Base-by-base conservation (phyloP, 2,329 filamentous ascomycete species). In the Herpotrichia juniperi region DNA sequence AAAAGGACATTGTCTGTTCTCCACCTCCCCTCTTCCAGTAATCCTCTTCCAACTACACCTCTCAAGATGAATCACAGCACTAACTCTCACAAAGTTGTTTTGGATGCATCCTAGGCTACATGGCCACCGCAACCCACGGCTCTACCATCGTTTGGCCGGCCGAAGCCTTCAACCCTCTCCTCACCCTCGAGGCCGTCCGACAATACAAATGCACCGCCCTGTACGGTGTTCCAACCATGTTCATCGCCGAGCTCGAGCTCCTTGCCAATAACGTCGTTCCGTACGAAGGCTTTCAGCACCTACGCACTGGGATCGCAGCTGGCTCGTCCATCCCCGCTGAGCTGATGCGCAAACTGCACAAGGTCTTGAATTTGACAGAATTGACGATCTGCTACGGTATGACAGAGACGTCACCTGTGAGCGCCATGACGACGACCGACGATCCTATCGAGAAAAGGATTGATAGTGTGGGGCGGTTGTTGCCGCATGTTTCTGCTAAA, bases 371-470 rank as follows among this genome's bases (percentile, higher is more conserved):
- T 43, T 78, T 97, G 16, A 84, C 82, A 0, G 89, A 96, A 50
- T 76, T 97, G 19, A 93, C 93, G 0, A 97, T 96, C 58, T 96
- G 93, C 79, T 97, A 97, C 73, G 93, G 93, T 55, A 96, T 96
- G 92, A 97, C 93, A 1, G 93, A 97, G 75, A 97, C 93, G 1
- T 83, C 81, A 43, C 89, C 89, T 34, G 89, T 91, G 2, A 74
- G 68, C 42, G 85, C 84, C 58, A 96, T 96, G 92, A 96, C 93
- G 0, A 80, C 85, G 0, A 93, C 90, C 0, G 75, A 83, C 16
- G 92, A 96, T 67, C 86, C 90, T 0, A 78, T 91, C 2, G 82
- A 82, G 31, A 89, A 89, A 73, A 82, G 92, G 34, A 88, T 91
- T 46, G 81, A 84, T 32, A 88, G 84, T 3, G 91, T 97, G 1